Conservation (phyloP, 495 filamentous ascomycete species). For the Hyaloscypha variabilis region DNA sequence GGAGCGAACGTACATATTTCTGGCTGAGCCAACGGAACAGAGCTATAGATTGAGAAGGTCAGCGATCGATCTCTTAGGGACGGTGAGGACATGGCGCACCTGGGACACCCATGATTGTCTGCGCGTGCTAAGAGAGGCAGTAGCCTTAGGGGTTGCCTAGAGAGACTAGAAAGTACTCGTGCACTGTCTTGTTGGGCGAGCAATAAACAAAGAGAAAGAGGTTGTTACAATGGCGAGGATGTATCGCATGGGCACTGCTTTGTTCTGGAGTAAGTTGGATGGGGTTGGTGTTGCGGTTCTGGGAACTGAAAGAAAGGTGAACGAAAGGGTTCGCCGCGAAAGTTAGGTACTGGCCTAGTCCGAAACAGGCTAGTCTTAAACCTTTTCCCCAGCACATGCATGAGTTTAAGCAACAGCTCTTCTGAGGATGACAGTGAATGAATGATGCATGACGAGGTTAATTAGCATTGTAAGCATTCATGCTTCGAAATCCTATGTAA, state of each 20-base stretch:
- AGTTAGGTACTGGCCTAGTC: too few species aligned
- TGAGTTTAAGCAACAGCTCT: not conserved
- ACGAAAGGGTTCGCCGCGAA: too few species aligned
- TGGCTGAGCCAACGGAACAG: slow-evolving; percentile 77
- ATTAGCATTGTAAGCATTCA: not conserved
- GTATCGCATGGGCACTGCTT: not conserved
- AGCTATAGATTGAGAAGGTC: slow-evolving; percentile 15
- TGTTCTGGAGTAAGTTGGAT: not conserved
- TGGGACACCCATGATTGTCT: slow-evolving; percentile 81
- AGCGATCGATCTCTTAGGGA: not conserved
- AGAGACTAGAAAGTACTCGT: not conserved
- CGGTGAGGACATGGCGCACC: slow-evolving; percentile 45
- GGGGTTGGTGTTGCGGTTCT: not conserved
- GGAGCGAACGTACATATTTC: slow-evolving; percentile 61
- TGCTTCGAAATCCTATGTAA: not conserved
- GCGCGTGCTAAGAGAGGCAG: too few species aligned
- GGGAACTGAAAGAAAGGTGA: not conserved
- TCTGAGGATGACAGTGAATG: not conserved
- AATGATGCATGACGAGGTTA: not conserved
- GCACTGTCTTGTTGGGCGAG: slow-evolving; percentile 1
- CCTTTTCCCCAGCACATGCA: too few species aligned
- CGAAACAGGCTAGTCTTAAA: too few species aligned
- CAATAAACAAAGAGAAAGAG: not conserved
- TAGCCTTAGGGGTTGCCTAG: not conserved
- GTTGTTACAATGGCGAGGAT: not conserved